These are phyloP conservation scores for Narthecium ossifragum DNA, from an alignment of 106 monocot genomes.

Conservation along the genomic window DNA sequence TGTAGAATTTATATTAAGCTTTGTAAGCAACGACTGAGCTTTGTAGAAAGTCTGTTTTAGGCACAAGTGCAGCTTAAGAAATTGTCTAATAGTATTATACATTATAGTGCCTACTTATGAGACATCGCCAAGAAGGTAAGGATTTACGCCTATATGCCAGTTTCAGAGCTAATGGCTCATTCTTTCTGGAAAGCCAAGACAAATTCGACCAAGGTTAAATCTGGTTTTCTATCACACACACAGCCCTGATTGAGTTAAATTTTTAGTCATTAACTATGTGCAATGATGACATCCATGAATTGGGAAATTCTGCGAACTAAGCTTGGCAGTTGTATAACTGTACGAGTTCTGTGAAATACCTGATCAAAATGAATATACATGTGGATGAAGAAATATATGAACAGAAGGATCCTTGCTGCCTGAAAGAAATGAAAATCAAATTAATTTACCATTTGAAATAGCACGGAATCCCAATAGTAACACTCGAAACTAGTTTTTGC, in stretches of 20 bases:
- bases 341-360: slow-evolving; percentile 18
- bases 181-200: not conserved
- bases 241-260: not conserved
- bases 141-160: not conserved
- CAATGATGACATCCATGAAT: too few relatives aligned
- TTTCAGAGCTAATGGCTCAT: not conserved
- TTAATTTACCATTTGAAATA: not conserved
- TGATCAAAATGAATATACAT: slow-evolving; percentile 56
- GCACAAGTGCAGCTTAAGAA: not conserved
- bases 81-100: not conserved
- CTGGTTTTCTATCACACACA: not conserved
- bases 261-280: too few relatives aligned
- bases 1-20: too few relatives aligned
- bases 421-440: slow-evolving; percentile 7
- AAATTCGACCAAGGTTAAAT: not conserved
- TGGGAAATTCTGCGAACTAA: not conserved
- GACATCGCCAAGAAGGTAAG: not conserved
- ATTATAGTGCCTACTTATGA: not conserved
- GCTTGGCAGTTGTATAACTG: not conserved
- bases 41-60: not conserved
- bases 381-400: slow-evolving; percentile 50
- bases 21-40: not conserved
- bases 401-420: slow-evolving; percentile 53
- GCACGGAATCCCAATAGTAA: not conserved
- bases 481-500: not conserved